A percentile compares a stretch with the other conserved stretches of the same genome.
phyloP scores from a whole-genome alignment of 345 rosid species.

The Rubroshorea leprosula region DNA sequence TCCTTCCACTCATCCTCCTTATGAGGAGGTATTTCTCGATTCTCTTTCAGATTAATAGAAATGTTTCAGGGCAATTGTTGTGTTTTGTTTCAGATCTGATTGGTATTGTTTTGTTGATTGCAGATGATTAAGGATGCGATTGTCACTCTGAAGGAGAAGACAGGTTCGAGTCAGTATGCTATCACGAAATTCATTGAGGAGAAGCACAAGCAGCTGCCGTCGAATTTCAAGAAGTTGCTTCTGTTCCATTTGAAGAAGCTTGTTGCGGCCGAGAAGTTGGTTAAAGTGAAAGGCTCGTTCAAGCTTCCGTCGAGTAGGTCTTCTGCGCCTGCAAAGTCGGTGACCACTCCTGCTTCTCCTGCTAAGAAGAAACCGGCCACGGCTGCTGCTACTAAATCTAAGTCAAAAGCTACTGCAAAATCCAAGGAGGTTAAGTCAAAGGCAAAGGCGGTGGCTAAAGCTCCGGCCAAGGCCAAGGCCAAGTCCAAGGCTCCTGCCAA shows the following conservation, averaged over 20 bases:
- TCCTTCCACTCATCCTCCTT: conserved; percentile 54
- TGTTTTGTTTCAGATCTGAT: conserved; percentile 16
- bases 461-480: conserved; percentile 20
- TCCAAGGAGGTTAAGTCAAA: conserved; percentile 27
- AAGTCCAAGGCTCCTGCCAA: conserved; percentile 24
- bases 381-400: conserved; percentile 24
- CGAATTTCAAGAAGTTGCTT: conserved; percentile 57
- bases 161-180: conserved; percentile 85
- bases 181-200: conserved; percentile 74
- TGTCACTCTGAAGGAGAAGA: conserved; percentile 62
- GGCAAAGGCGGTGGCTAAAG: conserved; percentile 33
- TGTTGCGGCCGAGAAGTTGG: conserved; percentile 53
- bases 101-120: neutral
- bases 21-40: conserved; percentile 47
- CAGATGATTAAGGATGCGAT: conserved; percentile 83
- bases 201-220: conserved; percentile 65
- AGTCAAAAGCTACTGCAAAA: conserved; percentile 32
- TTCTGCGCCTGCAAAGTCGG: conserved; percentile 18
- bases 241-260: conserved; percentile 61
- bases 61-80: neutral
- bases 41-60: neutral
- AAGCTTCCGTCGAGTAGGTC: conserved; percentile 51
- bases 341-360: conserved; percentile 21
- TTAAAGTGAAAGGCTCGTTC: conserved; percentile 68
- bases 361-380: conserved; percentile 27